These are phyloP conservation scores for Diospyros lotus DNA, from an alignment of 148 eudicot genomes.

Conservation along the genomic window DNA sequence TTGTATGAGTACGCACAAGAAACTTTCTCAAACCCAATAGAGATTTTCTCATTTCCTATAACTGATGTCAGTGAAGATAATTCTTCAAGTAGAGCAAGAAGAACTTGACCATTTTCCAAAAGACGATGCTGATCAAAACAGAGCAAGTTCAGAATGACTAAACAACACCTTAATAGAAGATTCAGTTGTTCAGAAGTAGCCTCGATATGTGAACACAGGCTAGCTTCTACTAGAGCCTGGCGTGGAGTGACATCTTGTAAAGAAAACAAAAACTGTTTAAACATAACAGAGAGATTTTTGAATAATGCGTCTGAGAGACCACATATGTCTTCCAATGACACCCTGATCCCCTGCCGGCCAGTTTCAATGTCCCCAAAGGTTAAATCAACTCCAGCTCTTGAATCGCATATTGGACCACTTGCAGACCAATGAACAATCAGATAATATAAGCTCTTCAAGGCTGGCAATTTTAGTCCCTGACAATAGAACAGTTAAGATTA, in stretches of 20 bases:
- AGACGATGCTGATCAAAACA: conserved; percentile 29
- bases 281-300: conserved; percentile 34
- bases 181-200: conserved; percentile 36
- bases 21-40: conserved; percentile 25
- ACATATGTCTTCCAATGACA: conserved; percentile 28
- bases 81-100: conserved; percentile 31
- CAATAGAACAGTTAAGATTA: not conserved
- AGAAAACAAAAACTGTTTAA: conserved; percentile 23
- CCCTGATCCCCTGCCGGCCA: conserved; percentile 22
- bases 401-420: conserved; percentile 15
- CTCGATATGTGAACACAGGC: conserved; percentile 13
- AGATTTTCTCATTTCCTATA: conserved; percentile 9
- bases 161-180: conserved; percentile 65
- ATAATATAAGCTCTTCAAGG: conserved; percentile 42
- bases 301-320: conserved; percentile 37
- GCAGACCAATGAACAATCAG: conserved; percentile 35
- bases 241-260: conserved; percentile 17
- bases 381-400: conserved; percentile 15
- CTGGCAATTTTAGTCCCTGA: conserved; percentile 41
- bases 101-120: conserved; percentile 36
- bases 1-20: conserved; percentile 18
- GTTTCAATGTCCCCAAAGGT: conserved; percentile 3
- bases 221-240: conserved; percentile 20
- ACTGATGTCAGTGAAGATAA: conserved; percentile 26
- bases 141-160: conserved; percentile 42